phyloP scores from a whole-genome alignment of 108 stramenopile genomes.

The Poteriospumella lacustris region DNA sequence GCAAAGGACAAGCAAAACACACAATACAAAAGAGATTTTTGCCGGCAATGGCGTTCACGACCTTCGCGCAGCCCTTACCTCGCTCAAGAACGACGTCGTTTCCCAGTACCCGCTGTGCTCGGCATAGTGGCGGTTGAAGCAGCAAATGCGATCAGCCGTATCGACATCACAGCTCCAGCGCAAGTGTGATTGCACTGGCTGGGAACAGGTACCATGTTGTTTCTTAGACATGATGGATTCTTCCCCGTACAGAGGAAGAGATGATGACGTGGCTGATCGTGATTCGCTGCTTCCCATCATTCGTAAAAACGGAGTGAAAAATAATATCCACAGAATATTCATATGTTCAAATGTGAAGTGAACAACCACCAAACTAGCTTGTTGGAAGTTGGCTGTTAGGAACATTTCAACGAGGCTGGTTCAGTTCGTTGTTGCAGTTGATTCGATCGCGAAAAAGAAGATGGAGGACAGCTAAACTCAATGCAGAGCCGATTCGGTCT shows the following conservation, averaged over 20 bases:
- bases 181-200: conserved; percentile 61
- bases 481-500: too few species aligned
- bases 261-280: too few species aligned
- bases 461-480: too few species aligned
- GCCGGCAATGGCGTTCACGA: neutral
- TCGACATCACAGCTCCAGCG: conserved; percentile 67
- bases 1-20: conserved; percentile 55
- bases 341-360: too few species aligned
- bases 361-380: too few species aligned
- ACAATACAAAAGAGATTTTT: conserved; percentile 54
- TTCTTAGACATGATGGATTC: conserved; percentile 56
- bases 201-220: conserved; percentile 45
- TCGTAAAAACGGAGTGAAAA: too few species aligned
- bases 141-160: conserved; percentile 70
- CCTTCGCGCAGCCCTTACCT: conserved; percentile 53
- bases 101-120: conserved; percentile 33
- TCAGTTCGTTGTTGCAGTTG: too few species aligned
- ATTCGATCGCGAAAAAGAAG: too few species aligned
- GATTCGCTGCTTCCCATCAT: too few species aligned
- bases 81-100: neutral
- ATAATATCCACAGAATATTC: too few species aligned
- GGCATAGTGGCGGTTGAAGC: conserved; percentile 59
- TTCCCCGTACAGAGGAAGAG: conserved; percentile 36
- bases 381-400: too few species aligned
- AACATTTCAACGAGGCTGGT: too few species aligned